Evolutionary conservation across 1,284 basidiomycete genomes (phyloP), one percentile per base, ranked within the genome.

Genomic region (Entoloma clypeatum): DNA sequence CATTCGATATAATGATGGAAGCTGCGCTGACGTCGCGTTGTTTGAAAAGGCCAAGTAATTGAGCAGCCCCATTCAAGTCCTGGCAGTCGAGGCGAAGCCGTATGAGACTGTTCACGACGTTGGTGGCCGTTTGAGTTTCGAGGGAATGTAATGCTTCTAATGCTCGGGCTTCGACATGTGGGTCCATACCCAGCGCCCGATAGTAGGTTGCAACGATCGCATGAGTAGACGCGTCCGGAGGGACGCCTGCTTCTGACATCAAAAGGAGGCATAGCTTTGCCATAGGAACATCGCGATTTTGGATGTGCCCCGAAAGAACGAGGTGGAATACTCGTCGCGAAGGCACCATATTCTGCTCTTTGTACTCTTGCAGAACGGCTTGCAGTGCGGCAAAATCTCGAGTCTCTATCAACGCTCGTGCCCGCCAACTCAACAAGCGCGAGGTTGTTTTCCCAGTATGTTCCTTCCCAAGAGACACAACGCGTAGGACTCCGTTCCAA

Each of bases 401-500:
- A 4, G 61, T 64, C 55, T 85, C 79, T 44, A 79, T 58, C 29
- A 77, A 55, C 1, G 81, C 79, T 26, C 74, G 74, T 13, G 72
- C 64, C 35, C 72, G 73, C 84, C 82, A 87, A 58, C 88, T 79
- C 50, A 88, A 66, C 14, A 88, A 63, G 17, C 75, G 71, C 22
- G 62, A 52, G 2, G 75, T 79, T 1, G 71, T 66, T 41, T 62
- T 65, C 35, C 72, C 70, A 7, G 69, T 65, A 13, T 75, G 71
- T 26, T 60, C 54, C 44, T 63, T 67, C 36, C 71, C 79, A 11
- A 76, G 60, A 19, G 58, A 53, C 29, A 76, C 71, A 11, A 77
- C 54, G 17, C 58, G 50, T 17, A 74, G 63, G 3, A 87, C 62
- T 7, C 63, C 54, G 27, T 58, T 47, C 85, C 84, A 87, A 23